These are phyloP conservation scores for Cyberlindnera maclurae DNA, from an alignment of 805 yeast species.

Conservation along the genomic window DNA sequence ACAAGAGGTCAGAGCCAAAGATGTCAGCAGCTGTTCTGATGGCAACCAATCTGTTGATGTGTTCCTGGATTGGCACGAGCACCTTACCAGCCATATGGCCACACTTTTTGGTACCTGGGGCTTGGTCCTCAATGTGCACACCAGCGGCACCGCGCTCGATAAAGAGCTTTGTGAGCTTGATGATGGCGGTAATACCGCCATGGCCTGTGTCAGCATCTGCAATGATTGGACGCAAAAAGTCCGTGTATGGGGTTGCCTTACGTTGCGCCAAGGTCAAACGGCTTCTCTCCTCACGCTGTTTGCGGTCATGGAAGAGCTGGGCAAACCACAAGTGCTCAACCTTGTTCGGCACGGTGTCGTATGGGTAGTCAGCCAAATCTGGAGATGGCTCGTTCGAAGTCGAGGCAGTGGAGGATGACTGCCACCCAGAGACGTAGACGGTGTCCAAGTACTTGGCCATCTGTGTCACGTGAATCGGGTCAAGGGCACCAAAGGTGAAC, in stretches of 20 bases:
- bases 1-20: conserved; percentile 76
- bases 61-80: conserved; percentile 95
- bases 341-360: conserved; percentile 98
- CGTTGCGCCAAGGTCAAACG: conserved; percentile 56
- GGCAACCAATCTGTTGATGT: conserved; percentile 88
- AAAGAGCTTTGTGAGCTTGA: conserved; percentile 91
- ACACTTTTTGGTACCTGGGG: conserved; percentile 97
- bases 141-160: conserved; percentile 99
- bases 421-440: conserved; percentile 96
- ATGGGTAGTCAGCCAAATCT: conserved; percentile 96
- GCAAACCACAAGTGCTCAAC: conserved; percentile 96
- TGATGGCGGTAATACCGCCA: conserved; percentile 95
- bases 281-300: conserved; percentile 69
- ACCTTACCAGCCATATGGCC: conserved; percentile 99
- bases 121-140: conserved; percentile 97
- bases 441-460: conserved; percentile 95
- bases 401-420: conserved; percentile 95
- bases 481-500: conserved; percentile 91
- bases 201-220: conserved; percentile 99
- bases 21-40: conserved; percentile 94
- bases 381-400: conserved; percentile 97
- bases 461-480: conserved; percentile 92
- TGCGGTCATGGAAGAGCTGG: conserved; percentile 94
- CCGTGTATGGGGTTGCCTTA: conserved; percentile 64
- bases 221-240: conserved; percentile 87